These are phyloP conservation scores for Phytophthora kernoviae DNA, from an alignment of 352 stramenopile species.

Conservation along the genomic window DNA sequence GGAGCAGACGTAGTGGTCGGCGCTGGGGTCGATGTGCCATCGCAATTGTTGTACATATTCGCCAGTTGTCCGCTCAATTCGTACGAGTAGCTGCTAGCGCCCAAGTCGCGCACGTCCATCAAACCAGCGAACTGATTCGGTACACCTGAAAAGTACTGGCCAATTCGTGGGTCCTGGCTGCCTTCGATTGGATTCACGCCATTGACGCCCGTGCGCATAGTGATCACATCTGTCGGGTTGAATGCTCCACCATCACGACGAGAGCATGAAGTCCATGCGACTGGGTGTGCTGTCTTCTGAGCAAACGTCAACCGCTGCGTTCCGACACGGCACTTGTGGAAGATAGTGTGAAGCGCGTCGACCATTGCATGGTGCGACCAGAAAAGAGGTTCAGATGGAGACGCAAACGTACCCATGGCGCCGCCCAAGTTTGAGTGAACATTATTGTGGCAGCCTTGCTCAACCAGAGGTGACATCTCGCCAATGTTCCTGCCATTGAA, in stretches of 20 bases:
- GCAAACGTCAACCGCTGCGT: conserved; percentile 41
- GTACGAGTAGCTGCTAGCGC: conserved; percentile 62
- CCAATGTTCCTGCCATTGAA: conserved; percentile 59
- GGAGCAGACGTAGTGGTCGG: conserved; percentile 9
- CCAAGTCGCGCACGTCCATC: conserved; percentile 53
- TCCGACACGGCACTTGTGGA: conserved; percentile 73
- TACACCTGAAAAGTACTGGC: conserved; percentile 44
- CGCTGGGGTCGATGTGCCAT: conserved; percentile 25
- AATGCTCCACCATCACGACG: conserved; percentile 42
- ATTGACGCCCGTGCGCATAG: conserved; percentile 47
- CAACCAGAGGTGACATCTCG: conserved; percentile 49
- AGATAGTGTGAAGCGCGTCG: conserved; percentile 70
- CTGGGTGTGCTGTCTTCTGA: conserved; percentile 49
- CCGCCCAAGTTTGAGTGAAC: conserved; percentile 55
- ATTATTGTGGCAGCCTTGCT: conserved; percentile 63
- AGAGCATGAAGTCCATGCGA: conserved; percentile 54
- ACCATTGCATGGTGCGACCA: conserved; percentile 76
- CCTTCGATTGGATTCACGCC: conserved; percentile 42
- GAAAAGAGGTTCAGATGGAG: conserved; percentile 71
- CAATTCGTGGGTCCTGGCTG: conserved; percentile 41
- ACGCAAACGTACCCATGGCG: conserved; percentile 54
- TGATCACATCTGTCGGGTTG: conserved; percentile 44
- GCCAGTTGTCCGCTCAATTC: conserved; percentile 51
- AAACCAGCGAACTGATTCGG: conserved; percentile 46
- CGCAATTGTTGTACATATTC: conserved; percentile 49